Evolutionary conservation across 345 rosid species (phyloP).

Genomic region (Eucalyptus guilfoylei): DNA sequence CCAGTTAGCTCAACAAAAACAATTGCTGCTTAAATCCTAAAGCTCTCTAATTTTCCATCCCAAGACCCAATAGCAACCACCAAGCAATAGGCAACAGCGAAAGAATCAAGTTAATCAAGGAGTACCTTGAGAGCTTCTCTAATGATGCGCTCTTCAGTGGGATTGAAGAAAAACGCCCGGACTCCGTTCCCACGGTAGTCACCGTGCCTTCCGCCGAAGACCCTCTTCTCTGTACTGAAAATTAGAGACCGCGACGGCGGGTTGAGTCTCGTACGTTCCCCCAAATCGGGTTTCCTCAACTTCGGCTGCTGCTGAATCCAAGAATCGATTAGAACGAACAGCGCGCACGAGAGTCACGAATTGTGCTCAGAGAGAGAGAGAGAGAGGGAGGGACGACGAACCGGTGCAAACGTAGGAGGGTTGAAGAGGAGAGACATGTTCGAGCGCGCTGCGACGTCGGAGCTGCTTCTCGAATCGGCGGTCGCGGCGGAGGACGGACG

Average conservation of each 20-base stretch:
- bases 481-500: neutral
- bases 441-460: neutral
- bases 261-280: neutral
- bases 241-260: neutral
- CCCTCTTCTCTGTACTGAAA: neutral
- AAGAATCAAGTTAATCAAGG: neutral
- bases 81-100: neutral
- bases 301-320: neutral
- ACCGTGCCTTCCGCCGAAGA: neutral
- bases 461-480: neutral
- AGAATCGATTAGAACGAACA: neutral
- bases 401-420: neutral
- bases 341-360: neutral
- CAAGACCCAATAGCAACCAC: neutral
- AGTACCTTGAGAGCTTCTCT: conserved; percentile 41
- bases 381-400: neutral
- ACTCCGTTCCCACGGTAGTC: neutral
- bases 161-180: conserved; percentile 16
- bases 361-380: neutral
- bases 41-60: neutral
- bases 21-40: neutral
- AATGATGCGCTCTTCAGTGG: conserved; percentile 32
- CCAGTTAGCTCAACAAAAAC: neutral
- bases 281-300: neutral
- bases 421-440: neutral